Conservation (phyloP, 306 rosid species). For the Lathyrus oleraceus region DNA sequence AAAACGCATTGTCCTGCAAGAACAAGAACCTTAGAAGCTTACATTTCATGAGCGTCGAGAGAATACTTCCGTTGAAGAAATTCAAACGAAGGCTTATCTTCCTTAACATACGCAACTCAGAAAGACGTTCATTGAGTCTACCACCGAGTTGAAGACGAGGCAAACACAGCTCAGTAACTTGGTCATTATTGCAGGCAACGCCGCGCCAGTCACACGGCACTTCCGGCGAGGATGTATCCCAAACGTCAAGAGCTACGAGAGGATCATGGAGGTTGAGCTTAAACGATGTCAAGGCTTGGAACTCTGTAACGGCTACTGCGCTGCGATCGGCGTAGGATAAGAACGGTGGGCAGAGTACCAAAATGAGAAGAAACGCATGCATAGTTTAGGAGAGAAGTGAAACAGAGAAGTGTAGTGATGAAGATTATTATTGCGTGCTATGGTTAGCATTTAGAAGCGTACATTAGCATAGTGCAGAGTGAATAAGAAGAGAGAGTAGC, state of each 20-base stretch:
- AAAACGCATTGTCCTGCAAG: slow-evolving; percentile 71
- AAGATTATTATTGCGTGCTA: slow-evolving; percentile 12
- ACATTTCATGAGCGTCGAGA: slow-evolving; percentile 65
- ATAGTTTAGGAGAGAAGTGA: slow-evolving; percentile 8
- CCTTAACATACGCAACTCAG: slow-evolving; percentile 55
- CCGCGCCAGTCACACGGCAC: slow-evolving; percentile 98
- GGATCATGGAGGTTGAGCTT: slow-evolving; percentile 76
- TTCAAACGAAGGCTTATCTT: slow-evolving; percentile 79
- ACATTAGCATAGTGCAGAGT: slow-evolving; percentile 36
- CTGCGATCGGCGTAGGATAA: slow-evolving; percentile 52
- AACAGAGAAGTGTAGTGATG: background rate
- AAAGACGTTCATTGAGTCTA: slow-evolving; percentile 58
- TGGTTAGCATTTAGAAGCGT: slow-evolving; percentile 35
- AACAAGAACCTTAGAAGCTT: slow-evolving; percentile 59
- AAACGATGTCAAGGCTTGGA: slow-evolving; percentile 68
- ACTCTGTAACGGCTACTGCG: slow-evolving; percentile 51
- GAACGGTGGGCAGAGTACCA: slow-evolving; percentile 51
- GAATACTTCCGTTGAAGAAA: slow-evolving; percentile 74
- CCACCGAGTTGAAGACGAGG: slow-evolving; percentile 82
- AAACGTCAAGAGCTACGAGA: slow-evolving; percentile 54
- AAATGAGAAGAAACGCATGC: slow-evolving; percentile 31
- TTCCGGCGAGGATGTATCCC: slow-evolving; percentile 70
- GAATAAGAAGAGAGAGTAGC: no score
- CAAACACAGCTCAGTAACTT: slow-evolving; percentile 72
- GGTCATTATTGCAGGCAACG: slow-evolving; percentile 42